Evolutionary conservation across 768 basidiomycete species (phyloP), one percentile per base, ranked within the genome.

Genomic region (Phylloporus sp.): DNA sequence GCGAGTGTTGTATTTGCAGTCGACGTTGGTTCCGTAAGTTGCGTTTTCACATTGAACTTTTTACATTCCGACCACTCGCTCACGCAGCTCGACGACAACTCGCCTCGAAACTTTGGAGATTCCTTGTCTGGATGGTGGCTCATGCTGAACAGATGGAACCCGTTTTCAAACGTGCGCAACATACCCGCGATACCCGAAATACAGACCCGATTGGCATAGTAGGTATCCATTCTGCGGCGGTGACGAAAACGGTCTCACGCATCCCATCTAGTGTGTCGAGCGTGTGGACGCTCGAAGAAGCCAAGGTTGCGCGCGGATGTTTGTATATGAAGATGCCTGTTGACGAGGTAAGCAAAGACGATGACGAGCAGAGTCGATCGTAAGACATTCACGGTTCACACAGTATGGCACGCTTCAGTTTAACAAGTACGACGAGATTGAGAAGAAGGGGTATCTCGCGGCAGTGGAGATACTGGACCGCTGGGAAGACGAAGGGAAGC

Each of bases 121-220:
- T 84, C 89, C 1, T 77, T 99, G 3, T 96, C 93, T 4, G 96
- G 96, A 23, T 96, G 90, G 84, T 97, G 91, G 89, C 77, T 98
- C 15, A 71, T 98, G 42, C 62, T 98, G 50, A 97, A 96, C 64
- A 74, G 91, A 41, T 97, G 82, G 84, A 94, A 93, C 60, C 92
- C 92, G 0, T 93, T 93, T 62, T 87, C 88, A 6, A 80, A 75
- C 60, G 80, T 82, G 27, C 74, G 79, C 46, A 80, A 76, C 45
- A 78, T 95, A 15, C 93, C 93, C 27, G 83, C 86, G 13, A 91
- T 95, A 56, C 87, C 93, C 11, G 92, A 95, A 64, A 92, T 96
- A 45, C 93, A 95, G 67, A 84, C 86, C 64, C 82, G 96, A 13
- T 75, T 99, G 38, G 90, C 95, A 42, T 99, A 98, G 94, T 96